A percentile compares a stretch with the other conserved stretches of the same genome.
Conservation (phyloP, 83 land plant genomes). For the Thuja plicata region DNA sequence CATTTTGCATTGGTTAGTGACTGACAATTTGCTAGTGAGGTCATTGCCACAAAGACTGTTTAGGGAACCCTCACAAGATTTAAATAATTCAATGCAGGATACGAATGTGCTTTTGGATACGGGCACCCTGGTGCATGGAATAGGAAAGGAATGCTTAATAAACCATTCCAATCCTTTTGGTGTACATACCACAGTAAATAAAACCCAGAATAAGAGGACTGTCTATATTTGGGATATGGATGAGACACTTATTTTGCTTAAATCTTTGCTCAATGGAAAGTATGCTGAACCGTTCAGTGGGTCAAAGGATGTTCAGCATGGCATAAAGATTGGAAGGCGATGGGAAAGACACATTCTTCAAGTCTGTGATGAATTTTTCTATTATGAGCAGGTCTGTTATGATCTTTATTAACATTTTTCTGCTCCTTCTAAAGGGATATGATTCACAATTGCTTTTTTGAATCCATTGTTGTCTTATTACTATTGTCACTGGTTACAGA, state of each 20-base stretch:
- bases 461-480: background rate
- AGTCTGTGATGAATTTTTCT: constrained; percentile 72
- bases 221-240: constrained; percentile 93
- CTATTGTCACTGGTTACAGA: background rate
- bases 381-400: constrained; percentile 70
- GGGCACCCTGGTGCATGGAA: background rate
- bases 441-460: background rate
- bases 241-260: constrained; percentile 87
- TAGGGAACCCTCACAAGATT: constrained; percentile 1
- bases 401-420: background rate
- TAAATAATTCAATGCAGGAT: constrained; percentile 15
- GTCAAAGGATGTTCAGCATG: constrained; percentile 54
- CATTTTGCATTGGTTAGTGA: background rate
- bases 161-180: constrained; percentile 3
- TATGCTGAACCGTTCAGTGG: constrained; percentile 70
- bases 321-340: constrained; percentile 58
- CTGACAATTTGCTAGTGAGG: background rate
- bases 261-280: constrained; percentile 71
- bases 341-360: constrained; percentile 87
- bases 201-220: constrained; percentile 15
- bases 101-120: background rate
- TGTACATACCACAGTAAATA: background rate
- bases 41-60: background rate
- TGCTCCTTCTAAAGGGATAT: background rate
- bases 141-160: background rate